Base-by-base conservation (phyloP, 148 eudicot species). In the Chenopodium album region DNA sequence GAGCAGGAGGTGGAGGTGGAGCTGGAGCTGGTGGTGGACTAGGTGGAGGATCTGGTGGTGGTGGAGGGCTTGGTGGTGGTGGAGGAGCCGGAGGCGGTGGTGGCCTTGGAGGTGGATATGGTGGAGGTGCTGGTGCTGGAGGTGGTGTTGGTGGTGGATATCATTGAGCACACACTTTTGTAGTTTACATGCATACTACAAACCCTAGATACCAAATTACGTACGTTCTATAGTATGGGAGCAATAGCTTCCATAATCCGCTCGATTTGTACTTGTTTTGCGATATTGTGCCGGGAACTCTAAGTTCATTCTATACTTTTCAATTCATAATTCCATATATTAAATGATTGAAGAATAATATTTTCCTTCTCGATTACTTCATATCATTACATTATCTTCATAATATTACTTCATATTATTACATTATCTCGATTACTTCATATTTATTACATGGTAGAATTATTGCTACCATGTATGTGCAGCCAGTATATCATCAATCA, bases 31-130 rank as follows among this genome's bases (percentile, higher is more conserved):
- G 79, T 4, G 67, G 22, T 13, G 79, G 79, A 9, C 46, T 13
- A 7, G 79, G 79, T 19, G 78, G 78, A 4, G 78, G 78, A 26
- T 4, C 9, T 4, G 79, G 70, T 22, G 79, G 83, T 12, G 73
- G 79, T 75, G 79, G 73, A 20, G 84, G 74, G 9, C 59, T 66
- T 28, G 79, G 80, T 73, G 83, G 83, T 54, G 71, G 80, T 34
- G 83, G 86, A 2, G 82, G 82, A 22, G 83, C 78, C 32, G 56
- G 80, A n/a, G 83, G 86, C 1, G 82, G 82, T 14, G 66, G 66
- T 60, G 74, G 76, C 37, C 80, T 63, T 23, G 83, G 76, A 2
- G 80, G 68, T 48, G 83, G 75, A 31, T 79, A 64, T 7, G 86
- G 86, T 32, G 79, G 41, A 11, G 85, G 79, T 50, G 84, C 74